Conservation (phyloP, 805 yeast species). For the Starmera quercuum region DNA sequence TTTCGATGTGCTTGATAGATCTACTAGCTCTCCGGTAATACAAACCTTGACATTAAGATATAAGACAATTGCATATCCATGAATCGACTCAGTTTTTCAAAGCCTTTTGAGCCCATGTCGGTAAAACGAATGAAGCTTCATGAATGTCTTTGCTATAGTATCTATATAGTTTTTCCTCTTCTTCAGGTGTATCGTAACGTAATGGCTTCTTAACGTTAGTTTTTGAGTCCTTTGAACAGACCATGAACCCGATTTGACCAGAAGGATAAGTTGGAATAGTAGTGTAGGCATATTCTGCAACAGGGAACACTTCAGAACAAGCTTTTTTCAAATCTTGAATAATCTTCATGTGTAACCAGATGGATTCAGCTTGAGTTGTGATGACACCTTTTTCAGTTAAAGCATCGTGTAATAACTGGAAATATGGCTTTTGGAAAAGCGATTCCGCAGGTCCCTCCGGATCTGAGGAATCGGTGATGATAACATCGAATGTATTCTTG, state of each 20-base stretch:
- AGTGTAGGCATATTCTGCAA: slow-evolving; percentile 84
- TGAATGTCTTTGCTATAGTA: slow-evolving; percentile 85
- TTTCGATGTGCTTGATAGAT: too few relatives aligned
- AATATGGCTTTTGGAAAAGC: slow-evolving; percentile 88
- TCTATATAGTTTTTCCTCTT: slow-evolving; percentile 58
- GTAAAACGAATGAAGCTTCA: slow-evolving; percentile 83
- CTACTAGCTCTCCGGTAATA: too few relatives aligned
- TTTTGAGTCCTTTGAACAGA: slow-evolving; percentile 69
- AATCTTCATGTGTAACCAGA: slow-evolving; percentile 86
- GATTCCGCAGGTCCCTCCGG: slow-evolving; percentile 98
- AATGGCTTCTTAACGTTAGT: slow-evolving; percentile 63
- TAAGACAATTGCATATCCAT: too few relatives aligned
- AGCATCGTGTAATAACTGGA: slow-evolving; percentile 77
- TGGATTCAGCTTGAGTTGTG: slow-evolving; percentile 89
- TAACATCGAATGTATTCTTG: slow-evolving; percentile 85
- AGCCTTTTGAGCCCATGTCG: slow-evolving; percentile 75
- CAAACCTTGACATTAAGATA: too few relatives aligned
- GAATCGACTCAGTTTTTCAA: slow-evolving; percentile 17
- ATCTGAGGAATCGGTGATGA: slow-evolving; percentile 94
- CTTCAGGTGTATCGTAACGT: slow-evolving; percentile 53
- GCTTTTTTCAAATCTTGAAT: slow-evolving; percentile 76
- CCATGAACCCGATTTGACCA: slow-evolving; percentile 98
- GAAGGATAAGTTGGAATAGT: slow-evolving; percentile 96
- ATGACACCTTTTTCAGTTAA: slow-evolving; percentile 89
- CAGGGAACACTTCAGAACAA: slow-evolving; percentile 82